phyloP scores from a whole-genome alignment of 2,329 filamentous ascomycete genomes.

The Arthroderma sp. region DNA sequence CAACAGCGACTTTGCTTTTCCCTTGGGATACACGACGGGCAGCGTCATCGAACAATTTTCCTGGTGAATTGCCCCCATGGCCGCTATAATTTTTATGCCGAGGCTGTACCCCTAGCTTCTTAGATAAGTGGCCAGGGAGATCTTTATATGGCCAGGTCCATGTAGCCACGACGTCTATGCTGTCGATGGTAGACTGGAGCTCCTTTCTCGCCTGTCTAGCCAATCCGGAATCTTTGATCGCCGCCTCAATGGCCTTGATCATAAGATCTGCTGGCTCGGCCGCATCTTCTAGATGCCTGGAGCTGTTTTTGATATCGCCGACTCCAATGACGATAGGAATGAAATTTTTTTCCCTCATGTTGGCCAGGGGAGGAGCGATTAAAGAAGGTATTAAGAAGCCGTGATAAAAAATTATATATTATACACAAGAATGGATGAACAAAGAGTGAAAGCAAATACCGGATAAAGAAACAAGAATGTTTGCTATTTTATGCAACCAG shows the following conservation, averaged over 20 bases:
- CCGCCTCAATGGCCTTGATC: slow-evolving; percentile 39
- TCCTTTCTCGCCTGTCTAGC: slow-evolving; percentile 16
- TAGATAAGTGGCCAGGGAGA: slow-evolving; percentile 41
- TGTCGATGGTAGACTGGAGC: slow-evolving; percentile 41
- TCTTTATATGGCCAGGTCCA: slow-evolving; percentile 56
- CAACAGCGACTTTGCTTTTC: slow-evolving; percentile 42
- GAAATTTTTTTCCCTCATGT: not conserved
- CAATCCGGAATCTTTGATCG: slow-evolving; percentile 38
- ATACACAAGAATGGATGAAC: too few relatives aligned
- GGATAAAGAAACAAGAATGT: too few relatives aligned
- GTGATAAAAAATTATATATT: too few relatives aligned
- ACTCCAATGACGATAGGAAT: slow-evolving; percentile 50
- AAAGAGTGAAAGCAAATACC: too few relatives aligned
- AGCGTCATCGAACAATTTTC: slow-evolving; percentile 49
- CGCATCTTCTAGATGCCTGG: slow-evolving; percentile 37
- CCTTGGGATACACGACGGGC: slow-evolving; percentile 43
- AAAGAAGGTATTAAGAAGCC: too few relatives aligned
- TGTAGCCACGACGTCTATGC: slow-evolving; percentile 45
- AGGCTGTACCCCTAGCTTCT: slow-evolving; percentile 36
- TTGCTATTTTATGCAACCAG: too few relatives aligned
- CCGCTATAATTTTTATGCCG: slow-evolving; percentile 39
- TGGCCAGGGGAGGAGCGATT: too few relatives aligned
- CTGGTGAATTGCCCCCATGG: slow-evolving; percentile 53
- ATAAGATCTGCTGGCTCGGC: slow-evolving; percentile 49
- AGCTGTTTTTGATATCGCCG: slow-evolving; percentile 48